phyloP scores from a whole-genome alignment of 2,329 filamentous ascomycete genomes.

The Stagonosporopsis rhizophila region DNA sequence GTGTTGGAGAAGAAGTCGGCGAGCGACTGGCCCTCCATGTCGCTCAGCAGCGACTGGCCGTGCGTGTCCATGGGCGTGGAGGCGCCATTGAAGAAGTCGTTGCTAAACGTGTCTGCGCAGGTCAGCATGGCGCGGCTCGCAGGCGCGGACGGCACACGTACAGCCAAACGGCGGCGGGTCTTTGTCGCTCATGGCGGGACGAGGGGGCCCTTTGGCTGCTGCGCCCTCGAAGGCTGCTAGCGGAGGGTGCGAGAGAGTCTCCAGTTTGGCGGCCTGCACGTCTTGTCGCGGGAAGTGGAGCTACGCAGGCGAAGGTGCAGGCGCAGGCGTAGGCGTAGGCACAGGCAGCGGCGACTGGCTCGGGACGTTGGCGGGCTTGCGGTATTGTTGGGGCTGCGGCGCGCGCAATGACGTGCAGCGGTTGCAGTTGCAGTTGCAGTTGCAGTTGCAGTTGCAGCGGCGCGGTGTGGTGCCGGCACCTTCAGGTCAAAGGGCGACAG shows the following conservation, averaged over 20 bases:
- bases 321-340: too few species aligned
- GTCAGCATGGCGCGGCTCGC: slow-evolving; percentile 13
- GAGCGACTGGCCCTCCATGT: slow-evolving; percentile 41
- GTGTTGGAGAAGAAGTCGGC: slow-evolving; percentile 45
- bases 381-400: slow-evolving; percentile 17
- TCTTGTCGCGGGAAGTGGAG: neutral
- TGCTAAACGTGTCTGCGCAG: slow-evolving; percentile 37
- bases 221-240: slow-evolving; percentile 36
- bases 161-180: slow-evolving; percentile 47
- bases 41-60: slow-evolving; percentile 41
- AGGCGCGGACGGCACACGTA: slow-evolving; percentile 10
- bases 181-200: slow-evolving; percentile 43
- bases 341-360: neutral
- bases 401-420: slow-evolving; percentile 25
- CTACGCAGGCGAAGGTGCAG: too few species aligned
- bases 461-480: neutral
- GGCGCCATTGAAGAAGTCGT: slow-evolving; percentile 31
- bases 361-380: neutral
- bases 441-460: too few species aligned
- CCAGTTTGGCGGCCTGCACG: slow-evolving; percentile 36
- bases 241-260: slow-evolving; percentile 32
- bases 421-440: too few species aligned
- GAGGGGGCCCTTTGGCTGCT: slow-evolving; percentile 34
- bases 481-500: neutral
- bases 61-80: slow-evolving; percentile 24